Evolutionary conservation across 176 grass and related monocot genomes (phyloP).

Genomic region (Triticum aestivum): IWGSC_CS_RefSeq_v2.1 NC_057814.1:156353233-156353732

Average conservation of each 20-base stretch:
- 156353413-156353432: slow-evolving; percentile 58
- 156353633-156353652: slow-evolving; percentile 71
- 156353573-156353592: slow-evolving; percentile 95
- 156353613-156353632: slow-evolving; percentile 82
- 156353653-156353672: slow-evolving; percentile 66
- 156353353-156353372: slow-evolving; percentile 37
- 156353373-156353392: slow-evolving; percentile 51
- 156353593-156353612: slow-evolving; percentile 81
- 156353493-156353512: slow-evolving; percentile 62
- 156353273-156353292: slow-evolving; percentile 53
- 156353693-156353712: slow-evolving; percentile 54
- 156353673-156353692: slow-evolving; percentile 51
- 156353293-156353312: slow-evolving; percentile 73
- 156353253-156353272: slow-evolving; percentile 65
- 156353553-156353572: slow-evolving; percentile 76
- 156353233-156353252: slow-evolving; percentile 69
- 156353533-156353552: slow-evolving; percentile 68
- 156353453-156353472: slow-evolving; percentile 91
- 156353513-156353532: slow-evolving; percentile 73
- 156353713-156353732: slow-evolving; percentile 88
- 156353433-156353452: slow-evolving; percentile 71
- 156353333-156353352: slow-evolving; percentile 74
- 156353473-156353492: slow-evolving; percentile 87
- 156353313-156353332: slow-evolving; percentile 72
- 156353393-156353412: slow-evolving; percentile 41